A percentile compares a stretch with the other conserved stretches of the same genome.
Conservation (phyloP, 768 basidiomycete species). For the Lentinula detonsa region DNA sequence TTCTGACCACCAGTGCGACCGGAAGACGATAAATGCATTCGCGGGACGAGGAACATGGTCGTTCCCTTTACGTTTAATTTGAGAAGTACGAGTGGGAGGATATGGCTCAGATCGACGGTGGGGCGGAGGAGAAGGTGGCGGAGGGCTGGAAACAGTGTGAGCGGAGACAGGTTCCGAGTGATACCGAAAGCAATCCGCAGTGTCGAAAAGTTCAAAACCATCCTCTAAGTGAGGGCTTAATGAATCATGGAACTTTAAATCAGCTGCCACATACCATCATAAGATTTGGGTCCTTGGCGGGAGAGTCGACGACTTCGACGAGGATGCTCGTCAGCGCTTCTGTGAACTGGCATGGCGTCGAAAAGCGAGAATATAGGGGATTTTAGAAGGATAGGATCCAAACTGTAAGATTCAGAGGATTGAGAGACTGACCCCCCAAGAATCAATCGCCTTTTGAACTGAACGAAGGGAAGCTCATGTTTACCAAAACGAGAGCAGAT, state of each 20-base stretch:
- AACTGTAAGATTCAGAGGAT: background rate
- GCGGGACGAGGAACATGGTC: conserved; percentile 61
- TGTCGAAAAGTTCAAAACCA: background rate
- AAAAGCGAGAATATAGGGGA: background rate
- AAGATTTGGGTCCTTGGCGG: conserved; percentile 26
- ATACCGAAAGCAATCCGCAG: background rate
- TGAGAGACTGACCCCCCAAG: background rate
- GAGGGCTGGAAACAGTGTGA: background rate
- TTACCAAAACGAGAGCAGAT: conserved; percentile 8
- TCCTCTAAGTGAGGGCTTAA: background rate
- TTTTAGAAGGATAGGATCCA: conserved; percentile 1
- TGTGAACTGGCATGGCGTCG: conserved; percentile 11
- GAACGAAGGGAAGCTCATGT: conserved; percentile 4
- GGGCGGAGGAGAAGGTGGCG: background rate
- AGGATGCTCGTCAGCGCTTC: conserved; percentile 8
- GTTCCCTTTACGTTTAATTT: conserved; percentile 21
- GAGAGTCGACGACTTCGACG: conserved; percentile 41
- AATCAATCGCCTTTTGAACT: conserved; percentile 18
- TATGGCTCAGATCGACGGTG: background rate
- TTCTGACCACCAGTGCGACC: conserved; percentile 57
- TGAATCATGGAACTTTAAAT: conserved; percentile 2
- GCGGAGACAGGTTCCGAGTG: background rate
- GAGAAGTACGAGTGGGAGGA: conserved; percentile 10
- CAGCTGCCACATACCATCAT: conserved; percentile 20
- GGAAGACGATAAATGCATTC: conserved; percentile 74